Conservation (phyloP, 2,329 filamentous ascomycete genomes). For the Ilyonectria destructans region DNA sequence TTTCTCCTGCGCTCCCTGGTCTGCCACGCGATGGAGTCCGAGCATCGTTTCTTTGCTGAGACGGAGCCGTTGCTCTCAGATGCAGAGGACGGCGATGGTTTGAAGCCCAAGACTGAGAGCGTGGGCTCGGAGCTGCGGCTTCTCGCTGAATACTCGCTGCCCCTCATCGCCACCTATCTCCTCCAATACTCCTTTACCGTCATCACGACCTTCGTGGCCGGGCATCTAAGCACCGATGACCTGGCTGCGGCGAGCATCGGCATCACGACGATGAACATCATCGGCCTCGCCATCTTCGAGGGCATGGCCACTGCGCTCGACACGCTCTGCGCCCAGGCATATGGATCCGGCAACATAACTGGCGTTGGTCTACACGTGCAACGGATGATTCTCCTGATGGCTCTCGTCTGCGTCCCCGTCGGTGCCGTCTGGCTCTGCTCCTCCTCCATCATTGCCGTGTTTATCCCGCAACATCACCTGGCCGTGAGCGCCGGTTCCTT, state of each 20-base stretch:
- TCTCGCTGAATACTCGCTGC: conserved; percentile 54
- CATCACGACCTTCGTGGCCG: conserved; percentile 67
- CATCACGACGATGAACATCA: conserved; percentile 69
- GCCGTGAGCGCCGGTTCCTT: conserved; percentile 66
- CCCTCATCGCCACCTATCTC: conserved; percentile 68
- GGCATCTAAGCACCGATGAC: conserved; percentile 67
- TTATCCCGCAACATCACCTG: conserved; percentile 64
- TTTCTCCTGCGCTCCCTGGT: not conserved
- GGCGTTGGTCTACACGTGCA: conserved; percentile 69
- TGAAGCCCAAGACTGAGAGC: not conserved
- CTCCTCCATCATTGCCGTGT: conserved; percentile 60
- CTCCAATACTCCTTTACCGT: conserved; percentile 69
- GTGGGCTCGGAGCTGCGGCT: conserved; percentile 39
- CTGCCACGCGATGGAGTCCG: conserved; percentile 26
- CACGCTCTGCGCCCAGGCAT: conserved; percentile 47
- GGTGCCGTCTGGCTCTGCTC: conserved; percentile 66
- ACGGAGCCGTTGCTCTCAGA: conserved; percentile 35
- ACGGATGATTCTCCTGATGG: conserved; percentile 67
- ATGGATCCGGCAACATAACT: conserved; percentile 58
- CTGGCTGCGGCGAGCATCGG: conserved; percentile 68
- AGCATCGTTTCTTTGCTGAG: conserved; percentile 24
- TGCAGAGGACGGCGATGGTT: not conserved
- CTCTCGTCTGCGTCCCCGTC: conserved; percentile 64
- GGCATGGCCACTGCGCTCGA: conserved; percentile 50
- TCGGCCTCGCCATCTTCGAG: conserved; percentile 62